phyloP scores from a whole-genome alignment of 2,329 filamentous ascomycete genomes.

The Metarhizium sp. region DNA sequence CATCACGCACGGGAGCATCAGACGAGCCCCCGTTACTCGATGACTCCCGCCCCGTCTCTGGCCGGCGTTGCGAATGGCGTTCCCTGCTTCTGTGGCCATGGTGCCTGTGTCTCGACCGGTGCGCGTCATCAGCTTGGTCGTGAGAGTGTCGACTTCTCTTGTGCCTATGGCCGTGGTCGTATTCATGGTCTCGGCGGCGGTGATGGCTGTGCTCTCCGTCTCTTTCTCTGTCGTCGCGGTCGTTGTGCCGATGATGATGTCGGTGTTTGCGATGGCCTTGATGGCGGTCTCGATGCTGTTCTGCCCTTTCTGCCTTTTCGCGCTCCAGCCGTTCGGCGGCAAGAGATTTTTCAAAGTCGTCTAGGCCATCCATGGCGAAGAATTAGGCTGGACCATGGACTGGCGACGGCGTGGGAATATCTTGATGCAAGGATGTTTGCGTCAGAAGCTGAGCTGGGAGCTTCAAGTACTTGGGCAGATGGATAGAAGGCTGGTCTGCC shows the following conservation, averaged over 20 bases:
- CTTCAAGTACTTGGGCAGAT: too few species aligned
- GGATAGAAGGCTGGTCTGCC: too few species aligned
- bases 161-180: slow-evolving; percentile 44
- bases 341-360: slow-evolving; percentile 71
- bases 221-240: slow-evolving; percentile 23
- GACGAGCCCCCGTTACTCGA: slow-evolving; percentile 13
- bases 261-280: slow-evolving; percentile 35
- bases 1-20: slow-evolving; percentile 56
- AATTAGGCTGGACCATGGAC: background rate
- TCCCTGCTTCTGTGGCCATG: slow-evolving; percentile 1
- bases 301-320: slow-evolving; percentile 35
- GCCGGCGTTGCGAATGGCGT: slow-evolving; percentile 38
- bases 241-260: slow-evolving; percentile 38
- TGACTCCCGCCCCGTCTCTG: slow-evolving; percentile 40
- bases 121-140: slow-evolving; percentile 36
- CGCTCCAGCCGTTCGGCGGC: slow-evolving; percentile 52
- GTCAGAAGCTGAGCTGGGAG: too few species aligned
- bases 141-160: slow-evolving; percentile 49
- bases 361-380: slow-evolving; percentile 40
- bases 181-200: slow-evolving; percentile 23
- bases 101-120: slow-evolving; percentile 27
- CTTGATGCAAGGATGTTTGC: too few species aligned
- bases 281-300: slow-evolving; percentile 35
- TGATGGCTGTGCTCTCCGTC: slow-evolving; percentile 20
- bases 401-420: background rate